Base-by-base conservation (phyloP, 2,329 filamentous ascomycete species). In the Sporothrix protearum region DNA sequence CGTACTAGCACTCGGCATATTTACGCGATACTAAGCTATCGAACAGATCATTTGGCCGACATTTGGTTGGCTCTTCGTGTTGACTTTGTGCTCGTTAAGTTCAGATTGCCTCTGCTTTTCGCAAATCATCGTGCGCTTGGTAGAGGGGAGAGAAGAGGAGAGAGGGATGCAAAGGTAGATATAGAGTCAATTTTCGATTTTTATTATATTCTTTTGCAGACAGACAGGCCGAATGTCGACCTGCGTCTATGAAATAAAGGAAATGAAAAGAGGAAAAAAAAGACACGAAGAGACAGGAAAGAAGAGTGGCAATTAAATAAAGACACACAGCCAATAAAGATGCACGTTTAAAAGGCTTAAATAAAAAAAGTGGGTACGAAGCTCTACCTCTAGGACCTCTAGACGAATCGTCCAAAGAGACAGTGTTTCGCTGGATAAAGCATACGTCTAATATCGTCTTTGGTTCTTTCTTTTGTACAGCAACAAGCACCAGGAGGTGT, bases 331-430 rank as follows among this genome's bases (percentile, higher is more conserved):
- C 63, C 63, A 49, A n/a, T 33, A 16, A 66, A 16, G 59, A 66
- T 66, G 63, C 45, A 64, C 36, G 59, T 42, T 64, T 36, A 16
- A 36, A 22, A 36, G 45, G 45, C 42, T 45, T 12, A 25, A 57
- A 51, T 1, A 25, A 51, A 3, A 19, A 19, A n/a, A 10, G 22
- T 1, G 22, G 51, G 22, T 28, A 22, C 28, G 19, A 39, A 28
- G 30, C n/a, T 69, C 67, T 69, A 61, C 68, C 68, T 69, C 68
- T 49, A 70, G 7, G 68, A 67, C 64, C 64, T 67, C 64, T 67
- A 36, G 45, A 51, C 28, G 39, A 51, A 28, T 45, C 59, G 45
- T 64, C 39, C 25, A 33, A 36, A 49, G 47, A 51, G 7, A 30
- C 51, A 69, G 33, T 30, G 6, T 30, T 28, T 36, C 36, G 55